Evolutionary conservation across 2,329 filamentous ascomycete genomes (phyloP), one percentile per base, ranked within the genome.

Genomic region (Hypoxylon sp.): DNA sequence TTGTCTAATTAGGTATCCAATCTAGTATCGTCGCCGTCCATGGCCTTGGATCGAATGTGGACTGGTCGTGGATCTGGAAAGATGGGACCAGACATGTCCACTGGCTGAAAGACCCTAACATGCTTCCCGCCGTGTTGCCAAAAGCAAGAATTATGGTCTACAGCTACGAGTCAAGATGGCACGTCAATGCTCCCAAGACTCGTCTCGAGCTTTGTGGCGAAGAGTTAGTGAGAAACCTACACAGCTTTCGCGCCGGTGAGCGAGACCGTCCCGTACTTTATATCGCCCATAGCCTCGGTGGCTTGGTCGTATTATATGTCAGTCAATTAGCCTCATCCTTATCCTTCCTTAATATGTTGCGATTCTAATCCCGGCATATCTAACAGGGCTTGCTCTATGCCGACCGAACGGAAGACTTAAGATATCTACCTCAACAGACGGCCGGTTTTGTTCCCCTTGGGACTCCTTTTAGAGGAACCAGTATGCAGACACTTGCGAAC

Each of bases 31-130:
- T 49, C 2, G 56, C 56, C 7, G 31, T 50, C 20, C 44, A 17
- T 7, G 56, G 56, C 8, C 13, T 59, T 10, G 44, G 56, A 3
- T 37, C 31, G 13, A 7, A 55, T 27, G 49, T 8, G 6, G 50
- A 57, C 14, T 55, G 58, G 58, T 54, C 37, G 17, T 61, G 59
- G 37, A 55, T 13, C 22, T 55, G 59, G 49, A 35, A 54, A 14
- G 48, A 20, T 13, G 7, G 11, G n/a, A n/a, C n/a, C 2, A 31
- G 49, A 6, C 17, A 20, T 37, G 64, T 63, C 20, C 49, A 70
- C 40, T 72, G 67, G 69, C 61, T 70, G 5, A 65, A 56, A 37
- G 67, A 72, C 25, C n/a, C n/a, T n/a, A n/a, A n/a, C n/a, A n/a
- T 72, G 70, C 70, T 70, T 44, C 70, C 68, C 1, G 3, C 7